phyloP scores from a whole-genome alignment of 306 rosid genomes.

The Cucurbita argyrosperma region DNA sequence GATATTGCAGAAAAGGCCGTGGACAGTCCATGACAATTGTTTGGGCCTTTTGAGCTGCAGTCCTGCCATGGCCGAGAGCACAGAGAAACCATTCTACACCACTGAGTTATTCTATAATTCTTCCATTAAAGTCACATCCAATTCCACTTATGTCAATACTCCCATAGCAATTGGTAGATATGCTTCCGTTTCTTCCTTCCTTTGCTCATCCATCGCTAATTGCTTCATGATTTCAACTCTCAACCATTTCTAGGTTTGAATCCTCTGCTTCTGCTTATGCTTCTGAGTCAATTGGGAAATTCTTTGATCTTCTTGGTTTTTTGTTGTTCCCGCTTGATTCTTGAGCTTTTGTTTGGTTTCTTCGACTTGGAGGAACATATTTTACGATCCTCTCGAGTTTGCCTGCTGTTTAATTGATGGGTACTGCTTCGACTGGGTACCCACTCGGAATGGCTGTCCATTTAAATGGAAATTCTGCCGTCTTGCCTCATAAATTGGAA shows the following conservation, averaged over 20 bases:
- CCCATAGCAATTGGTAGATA: background rate
- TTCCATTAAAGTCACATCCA: background rate
- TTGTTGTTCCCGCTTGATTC: background rate
- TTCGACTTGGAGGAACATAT: background rate
- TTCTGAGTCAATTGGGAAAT: background rate
- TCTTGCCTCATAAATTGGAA: conserved; percentile 16
- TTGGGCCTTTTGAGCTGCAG: background rate
- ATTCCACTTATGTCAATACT: background rate
- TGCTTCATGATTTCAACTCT: background rate
- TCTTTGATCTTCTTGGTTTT: background rate
- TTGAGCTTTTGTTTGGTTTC: background rate
- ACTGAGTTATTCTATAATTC: background rate
- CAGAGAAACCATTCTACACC: background rate
- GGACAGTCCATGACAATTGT: background rate
- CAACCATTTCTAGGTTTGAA: background rate
- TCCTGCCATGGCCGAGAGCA: background rate
- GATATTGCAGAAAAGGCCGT: background rate
- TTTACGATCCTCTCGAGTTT: background rate
- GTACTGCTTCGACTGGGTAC: conserved; percentile 26
- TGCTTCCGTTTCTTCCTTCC: background rate
- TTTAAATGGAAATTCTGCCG: conserved; percentile 17
- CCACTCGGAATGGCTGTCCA: conserved; percentile 27
- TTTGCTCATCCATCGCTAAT: background rate
- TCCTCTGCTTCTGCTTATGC: background rate
- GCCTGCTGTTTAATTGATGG: conserved; percentile 23